Evolutionary conservation across 2,329 filamentous ascomycete species (phyloP).

Genomic region (Chaetomiaceae sp.): DNA sequence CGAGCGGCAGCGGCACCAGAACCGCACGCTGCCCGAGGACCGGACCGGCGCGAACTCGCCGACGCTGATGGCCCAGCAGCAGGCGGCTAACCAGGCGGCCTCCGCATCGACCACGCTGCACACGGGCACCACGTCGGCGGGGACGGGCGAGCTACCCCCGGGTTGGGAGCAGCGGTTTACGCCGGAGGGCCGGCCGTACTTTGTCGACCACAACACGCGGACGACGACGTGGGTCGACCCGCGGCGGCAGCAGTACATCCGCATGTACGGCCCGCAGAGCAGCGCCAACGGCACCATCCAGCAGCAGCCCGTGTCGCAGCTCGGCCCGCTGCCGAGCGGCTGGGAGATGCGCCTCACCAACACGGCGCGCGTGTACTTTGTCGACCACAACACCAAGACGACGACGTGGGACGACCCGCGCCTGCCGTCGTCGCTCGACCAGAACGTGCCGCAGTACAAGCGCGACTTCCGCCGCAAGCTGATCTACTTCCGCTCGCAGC

Average conservation of each 20-base stretch:
- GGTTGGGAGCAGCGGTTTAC: conserved; percentile 97
- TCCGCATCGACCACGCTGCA: conserved; percentile 82
- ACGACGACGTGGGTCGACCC: conserved; percentile 99
- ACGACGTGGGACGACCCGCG: conserved; percentile 98
- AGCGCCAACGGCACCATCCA: conserved; percentile 82
- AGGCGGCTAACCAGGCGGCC: conserved; percentile 34
- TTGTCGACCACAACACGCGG: conserved; percentile 96
- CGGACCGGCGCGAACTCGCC: conserved; percentile 90
- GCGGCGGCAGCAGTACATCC: conserved; percentile 92
- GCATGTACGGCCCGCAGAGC: conserved; percentile 90
- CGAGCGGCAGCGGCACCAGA: conserved; percentile 89
- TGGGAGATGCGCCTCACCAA: conserved; percentile 99
- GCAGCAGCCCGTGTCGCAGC: conserved; percentile 93
- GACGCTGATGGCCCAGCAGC: conserved; percentile 57
- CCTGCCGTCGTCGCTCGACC: conserved; percentile 89
- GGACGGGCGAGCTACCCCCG: conserved; percentile 87
- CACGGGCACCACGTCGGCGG: conserved; percentile 88
- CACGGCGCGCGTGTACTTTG: conserved; percentile 95
- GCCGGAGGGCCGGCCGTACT: conserved; percentile 90
- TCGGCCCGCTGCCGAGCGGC: conserved; percentile 89
- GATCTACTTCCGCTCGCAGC: conserved; percentile 98
- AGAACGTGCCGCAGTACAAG: conserved; percentile 99
- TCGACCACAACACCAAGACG: conserved; percentile 99
- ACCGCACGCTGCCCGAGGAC: conserved; percentile 91
- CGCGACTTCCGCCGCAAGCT: conserved; percentile 96